Evolutionary conservation across 257 asterid species (phyloP).

Genomic region (Przewalskia tangutica): DNA sequence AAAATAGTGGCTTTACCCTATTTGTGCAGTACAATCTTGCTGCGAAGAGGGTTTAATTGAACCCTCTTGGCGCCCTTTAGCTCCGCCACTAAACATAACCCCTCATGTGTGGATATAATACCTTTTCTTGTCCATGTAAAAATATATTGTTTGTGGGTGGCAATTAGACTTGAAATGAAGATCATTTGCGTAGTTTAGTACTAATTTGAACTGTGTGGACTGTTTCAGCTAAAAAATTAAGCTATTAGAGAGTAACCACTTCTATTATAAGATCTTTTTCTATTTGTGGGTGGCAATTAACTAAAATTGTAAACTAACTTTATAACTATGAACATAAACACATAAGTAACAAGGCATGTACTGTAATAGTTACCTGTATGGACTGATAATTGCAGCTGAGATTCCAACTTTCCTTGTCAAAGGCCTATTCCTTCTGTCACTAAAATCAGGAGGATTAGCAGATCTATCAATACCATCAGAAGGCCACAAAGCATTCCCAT

Average conservation of each 20-base stretch:
- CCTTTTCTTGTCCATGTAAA: background rate
- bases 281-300: background rate
- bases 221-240: background rate
- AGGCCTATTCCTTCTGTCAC: constrained; percentile 67
- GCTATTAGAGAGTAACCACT: background rate
- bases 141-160: background rate
- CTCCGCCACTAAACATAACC: background rate
- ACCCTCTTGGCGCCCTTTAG: background rate
- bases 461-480: constrained; percentile 56
- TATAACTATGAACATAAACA: background rate
- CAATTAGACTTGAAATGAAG: background rate
- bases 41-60: background rate
- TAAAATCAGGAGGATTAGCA: constrained; percentile 65
- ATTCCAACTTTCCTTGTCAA: constrained; percentile 72
- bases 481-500: constrained; percentile 93
- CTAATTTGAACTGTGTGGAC: background rate
- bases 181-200: background rate
- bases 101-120: background rate
- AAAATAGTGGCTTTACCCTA: background rate
- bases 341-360: background rate
- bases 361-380: constrained; percentile 47
- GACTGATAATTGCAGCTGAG: constrained; percentile 80
- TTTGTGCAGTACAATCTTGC: background rate
- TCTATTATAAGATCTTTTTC: background rate
- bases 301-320: background rate